Evolutionary conservation across 768 basidiomycete genomes (phyloP).

Genomic region (Macrolepiota dolichaula): DNA sequence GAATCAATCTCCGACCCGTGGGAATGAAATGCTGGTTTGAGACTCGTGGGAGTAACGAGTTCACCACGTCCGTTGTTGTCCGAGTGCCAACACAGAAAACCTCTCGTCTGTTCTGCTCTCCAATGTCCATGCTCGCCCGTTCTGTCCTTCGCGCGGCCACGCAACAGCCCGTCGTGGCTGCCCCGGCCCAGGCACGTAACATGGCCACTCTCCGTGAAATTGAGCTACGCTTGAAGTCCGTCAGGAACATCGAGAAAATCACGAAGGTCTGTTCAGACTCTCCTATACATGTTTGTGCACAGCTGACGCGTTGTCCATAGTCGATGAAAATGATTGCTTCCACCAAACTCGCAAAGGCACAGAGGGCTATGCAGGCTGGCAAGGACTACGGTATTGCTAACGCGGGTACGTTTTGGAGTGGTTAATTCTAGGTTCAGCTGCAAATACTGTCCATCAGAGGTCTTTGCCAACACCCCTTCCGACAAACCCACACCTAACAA

Average conservation of each 20-base stretch:
- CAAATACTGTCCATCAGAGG: conserved; percentile 65
- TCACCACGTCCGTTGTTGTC: conserved; percentile 38
- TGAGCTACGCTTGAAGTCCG: conserved; percentile 93
- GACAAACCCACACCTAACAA: conserved; percentile 70
- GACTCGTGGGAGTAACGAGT: conserved; percentile 27
- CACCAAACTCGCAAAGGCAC: conserved; percentile 93
- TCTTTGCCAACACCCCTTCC: conserved; percentile 75
- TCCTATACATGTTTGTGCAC: neutral
- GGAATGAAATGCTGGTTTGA: conserved; percentile 21
- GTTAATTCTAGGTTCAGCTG: conserved; percentile 7
- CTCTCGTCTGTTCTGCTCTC: conserved; percentile 18
- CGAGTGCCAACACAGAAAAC: conserved; percentile 27
- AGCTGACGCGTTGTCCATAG: conserved; percentile 34
- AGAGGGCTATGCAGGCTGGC: conserved; percentile 89
- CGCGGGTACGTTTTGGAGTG: conserved; percentile 53
- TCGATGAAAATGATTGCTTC: conserved; percentile 99
- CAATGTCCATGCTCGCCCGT: conserved; percentile 43
- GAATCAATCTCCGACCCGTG: conserved; percentile 2
- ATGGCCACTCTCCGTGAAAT: conserved; percentile 99
- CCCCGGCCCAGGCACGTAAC: conserved; percentile 62
- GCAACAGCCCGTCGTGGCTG: conserved; percentile 33
- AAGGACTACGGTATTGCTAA: conserved; percentile 94
- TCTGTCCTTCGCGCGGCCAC: conserved; percentile 37
- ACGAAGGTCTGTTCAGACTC: conserved; percentile 69
- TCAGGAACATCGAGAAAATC: conserved; percentile 99